Evolutionary conservation across 768 basidiomycete genomes (phyloP), one percentile per base, ranked within the genome.

Genomic region (Hygrocybe punicea): DNA sequence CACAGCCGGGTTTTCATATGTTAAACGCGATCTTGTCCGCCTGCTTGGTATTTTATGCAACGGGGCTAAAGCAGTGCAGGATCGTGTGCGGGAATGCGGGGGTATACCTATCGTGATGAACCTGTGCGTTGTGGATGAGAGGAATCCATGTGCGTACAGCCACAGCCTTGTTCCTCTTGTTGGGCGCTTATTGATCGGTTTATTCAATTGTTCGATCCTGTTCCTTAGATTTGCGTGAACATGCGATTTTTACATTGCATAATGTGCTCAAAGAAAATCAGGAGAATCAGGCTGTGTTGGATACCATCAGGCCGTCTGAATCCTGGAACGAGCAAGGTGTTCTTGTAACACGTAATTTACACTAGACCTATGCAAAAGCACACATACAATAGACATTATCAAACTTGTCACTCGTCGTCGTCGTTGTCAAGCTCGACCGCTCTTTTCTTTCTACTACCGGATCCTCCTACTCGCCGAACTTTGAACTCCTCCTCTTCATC

Each of bases 11-110:
- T 93, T 96, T 68, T 78, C 81, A 1, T 91, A 91, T 68, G 74
- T 97, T 58, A 96, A 96, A 71, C 82, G 92, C 45, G 91, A 95
- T 72, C 79, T 97, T 36, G 89, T 94, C n/a, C 86, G 90, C 16
- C 74, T 96, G 11, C 75, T 96, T n/a, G 92, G 91, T 6, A 79
- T 90, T 47, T 71, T 96, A 11, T 84, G 83, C 52, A 81, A 89
- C 65, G 81, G 79, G 45, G 77, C 79, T 61, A 84, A 71, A 66
- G 76, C 71, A 29, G 84, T 86, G 40, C 93, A 95, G 66, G 89
- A 96, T 69, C 81, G 84, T 8, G 78, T 86, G 39, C 80, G 93
- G 49, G 70, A 70, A 35, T 83, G 79, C 60, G 87, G 83, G 21
- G 93, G 93, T 46, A 84, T 97, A 58, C 80, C 85, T 51, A 81